These are phyloP conservation scores for Fomitopsis serialis DNA, from an alignment of 768 basidiomycete genomes.

Conservation along the genomic window DNA sequence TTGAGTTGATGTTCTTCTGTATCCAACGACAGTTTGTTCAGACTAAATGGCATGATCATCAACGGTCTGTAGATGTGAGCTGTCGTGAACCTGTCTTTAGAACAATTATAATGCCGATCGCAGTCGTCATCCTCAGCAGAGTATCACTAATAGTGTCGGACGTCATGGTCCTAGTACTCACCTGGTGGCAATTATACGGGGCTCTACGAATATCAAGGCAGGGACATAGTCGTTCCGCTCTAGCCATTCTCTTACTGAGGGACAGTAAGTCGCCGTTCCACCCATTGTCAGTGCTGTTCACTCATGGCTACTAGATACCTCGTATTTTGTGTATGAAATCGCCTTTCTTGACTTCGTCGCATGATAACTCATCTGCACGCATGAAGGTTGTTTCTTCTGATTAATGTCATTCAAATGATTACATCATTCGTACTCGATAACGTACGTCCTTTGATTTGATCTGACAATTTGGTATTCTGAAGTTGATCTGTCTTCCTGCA, in stretches of 20 bases:
- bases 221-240: background rate
- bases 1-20: too few species aligned
- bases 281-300: too few species aligned
- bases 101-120: background rate
- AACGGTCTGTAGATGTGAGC: too few species aligned
- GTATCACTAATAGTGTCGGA: background rate
- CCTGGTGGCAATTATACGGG: background rate
- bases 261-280: background rate
- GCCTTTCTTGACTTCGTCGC: too few species aligned
- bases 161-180: background rate
- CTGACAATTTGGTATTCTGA: background rate
- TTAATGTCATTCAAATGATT: background rate
- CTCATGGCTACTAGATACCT: background rate
- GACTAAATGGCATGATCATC: too few species aligned
- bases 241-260: background rate
- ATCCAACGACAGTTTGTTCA: too few species aligned
- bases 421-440: background rate
- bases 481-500: background rate
- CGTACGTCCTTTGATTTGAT: background rate
- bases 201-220: too few species aligned
- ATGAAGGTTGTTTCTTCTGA: background rate
- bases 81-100: too few species aligned
- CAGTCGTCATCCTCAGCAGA: background rate
- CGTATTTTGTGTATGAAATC: background rate
- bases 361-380: background rate